A percentile compares a stretch with the other conserved stretches of the same genome.
These are phyloP conservation scores for Fusarium transvaalense DNA, from an alignment of 2,329 filamentous ascomycete species.

Conservation along the genomic window DNA sequence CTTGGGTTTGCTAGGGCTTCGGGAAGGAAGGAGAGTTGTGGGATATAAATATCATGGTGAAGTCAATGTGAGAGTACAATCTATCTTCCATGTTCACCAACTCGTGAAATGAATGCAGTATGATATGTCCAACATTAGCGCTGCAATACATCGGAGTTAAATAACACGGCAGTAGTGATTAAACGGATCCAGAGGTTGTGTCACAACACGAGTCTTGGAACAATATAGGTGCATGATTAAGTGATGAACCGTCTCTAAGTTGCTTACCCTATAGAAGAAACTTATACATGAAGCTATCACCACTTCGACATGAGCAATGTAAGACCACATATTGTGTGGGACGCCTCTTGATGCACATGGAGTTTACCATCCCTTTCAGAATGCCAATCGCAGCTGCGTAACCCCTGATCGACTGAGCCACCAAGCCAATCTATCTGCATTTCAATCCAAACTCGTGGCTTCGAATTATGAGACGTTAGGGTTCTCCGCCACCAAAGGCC, in stretches of 20 bases:
- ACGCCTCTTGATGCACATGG: no score
- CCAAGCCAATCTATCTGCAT: background rate
- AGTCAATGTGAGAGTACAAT: constrained; percentile 29
- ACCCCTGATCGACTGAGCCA: background rate
- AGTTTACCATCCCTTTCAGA: background rate
- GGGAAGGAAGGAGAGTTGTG: background rate
- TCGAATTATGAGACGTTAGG: background rate
- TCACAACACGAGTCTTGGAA: background rate
- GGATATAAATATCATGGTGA: constrained; percentile 26
- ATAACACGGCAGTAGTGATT: background rate
- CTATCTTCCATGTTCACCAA: background rate
- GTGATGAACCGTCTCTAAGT: background rate
- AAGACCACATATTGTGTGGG: background rate
- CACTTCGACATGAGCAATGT: background rate
- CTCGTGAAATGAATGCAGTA: background rate
- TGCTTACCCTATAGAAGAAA: constrained; percentile 3
- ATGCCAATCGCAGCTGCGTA: background rate
- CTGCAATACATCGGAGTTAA: background rate
- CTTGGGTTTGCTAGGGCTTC: background rate
- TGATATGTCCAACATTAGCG: background rate
- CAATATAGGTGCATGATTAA: background rate
- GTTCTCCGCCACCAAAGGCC: background rate
- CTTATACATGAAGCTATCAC: constrained; percentile 1
- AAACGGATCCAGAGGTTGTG: background rate
- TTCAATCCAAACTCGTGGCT: background rate